Conservation (phyloP, 2,329 filamentous ascomycete genomes). For the Chaetomiaceae sp. region DNA sequence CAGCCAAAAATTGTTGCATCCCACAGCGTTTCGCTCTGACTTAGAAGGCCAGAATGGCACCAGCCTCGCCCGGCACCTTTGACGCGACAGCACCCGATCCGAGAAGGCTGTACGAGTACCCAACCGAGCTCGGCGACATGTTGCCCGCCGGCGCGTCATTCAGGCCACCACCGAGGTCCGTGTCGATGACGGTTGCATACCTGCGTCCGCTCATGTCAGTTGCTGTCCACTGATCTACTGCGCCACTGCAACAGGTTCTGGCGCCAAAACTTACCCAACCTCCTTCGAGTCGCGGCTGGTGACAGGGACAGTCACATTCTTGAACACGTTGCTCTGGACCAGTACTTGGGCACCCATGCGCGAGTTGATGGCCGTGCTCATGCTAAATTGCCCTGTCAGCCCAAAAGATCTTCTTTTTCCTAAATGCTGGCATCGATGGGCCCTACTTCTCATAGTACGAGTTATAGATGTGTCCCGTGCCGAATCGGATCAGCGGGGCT, state of each 20-base stretch:
- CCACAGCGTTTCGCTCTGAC: not conserved
- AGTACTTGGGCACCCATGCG: constrained; percentile 55
- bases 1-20: too few relatives aligned
- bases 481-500: constrained; percentile 60
- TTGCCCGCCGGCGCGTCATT: constrained; percentile 49
- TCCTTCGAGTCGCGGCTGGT: constrained; percentile 39
- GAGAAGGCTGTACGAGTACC: constrained; percentile 51
- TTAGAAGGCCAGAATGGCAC: constrained; percentile 20
- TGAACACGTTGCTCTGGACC: constrained; percentile 52
- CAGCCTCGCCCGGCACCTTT: constrained; percentile 16
- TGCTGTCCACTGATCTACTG: not conserved
- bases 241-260: not conserved
- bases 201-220: not conserved
- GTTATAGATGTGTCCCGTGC: constrained; percentile 54
- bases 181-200: constrained; percentile 40
- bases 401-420: not conserved
- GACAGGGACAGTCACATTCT: constrained; percentile 35
- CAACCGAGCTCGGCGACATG: constrained; percentile 41
- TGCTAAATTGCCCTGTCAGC: constrained; percentile 32
- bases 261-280: constrained; percentile 30
- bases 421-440: too few relatives aligned
- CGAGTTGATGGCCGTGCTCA: constrained; percentile 51
- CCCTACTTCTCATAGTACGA: constrained; percentile 22
- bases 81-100: constrained; percentile 41
- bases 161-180: constrained; percentile 40